A percentile compares a stretch with the other conserved stretches of the same genome.
Conservation (phyloP, 768 basidiomycete species). For the Clitopilus hobsonii region DNA sequence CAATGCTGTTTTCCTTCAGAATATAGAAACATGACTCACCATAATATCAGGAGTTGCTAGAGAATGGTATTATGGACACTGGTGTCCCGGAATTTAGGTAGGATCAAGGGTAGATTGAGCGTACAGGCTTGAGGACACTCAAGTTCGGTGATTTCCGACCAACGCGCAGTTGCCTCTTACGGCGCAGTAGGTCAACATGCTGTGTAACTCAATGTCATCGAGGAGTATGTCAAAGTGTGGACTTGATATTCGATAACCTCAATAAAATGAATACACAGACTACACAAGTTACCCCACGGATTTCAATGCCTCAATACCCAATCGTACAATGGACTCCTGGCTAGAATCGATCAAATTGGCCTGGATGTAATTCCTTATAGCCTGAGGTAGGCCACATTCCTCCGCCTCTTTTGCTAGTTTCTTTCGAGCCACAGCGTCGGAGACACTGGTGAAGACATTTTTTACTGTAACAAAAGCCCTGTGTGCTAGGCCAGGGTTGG, state of each 20-base stretch:
- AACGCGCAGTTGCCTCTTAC: neutral
- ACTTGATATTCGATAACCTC: neutral
- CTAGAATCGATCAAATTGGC: constrained; percentile 24
- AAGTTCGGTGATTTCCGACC: neutral
- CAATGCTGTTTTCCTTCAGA: neutral
- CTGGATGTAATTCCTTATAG: constrained; percentile 48
- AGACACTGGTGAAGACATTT: constrained; percentile 52
- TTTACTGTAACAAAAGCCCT: constrained; percentile 73
- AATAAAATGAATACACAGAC: neutral
- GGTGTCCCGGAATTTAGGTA: neutral
- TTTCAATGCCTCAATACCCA: constrained; percentile 49
- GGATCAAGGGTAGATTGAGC: neutral
- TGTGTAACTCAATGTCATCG: neutral
- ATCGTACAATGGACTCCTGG: constrained; percentile 34
- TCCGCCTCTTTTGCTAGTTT: constrained; percentile 47
- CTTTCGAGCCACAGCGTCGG: constrained; percentile 31
- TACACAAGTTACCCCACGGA: constrained; percentile 13
- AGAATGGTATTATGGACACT: constrained; percentile 1
- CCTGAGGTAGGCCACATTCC: constrained; percentile 46
- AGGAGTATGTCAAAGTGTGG: neutral
- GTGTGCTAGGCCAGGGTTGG: constrained; percentile 64
- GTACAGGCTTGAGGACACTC: neutral
- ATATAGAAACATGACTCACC: neutral
- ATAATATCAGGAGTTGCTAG: neutral
- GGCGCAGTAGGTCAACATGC: neutral